Evolutionary conservation across 176 grass and related monocot species (phyloP), one percentile per base, ranked within the genome.

Genomic region (Bonia amplexicaulis): DNA sequence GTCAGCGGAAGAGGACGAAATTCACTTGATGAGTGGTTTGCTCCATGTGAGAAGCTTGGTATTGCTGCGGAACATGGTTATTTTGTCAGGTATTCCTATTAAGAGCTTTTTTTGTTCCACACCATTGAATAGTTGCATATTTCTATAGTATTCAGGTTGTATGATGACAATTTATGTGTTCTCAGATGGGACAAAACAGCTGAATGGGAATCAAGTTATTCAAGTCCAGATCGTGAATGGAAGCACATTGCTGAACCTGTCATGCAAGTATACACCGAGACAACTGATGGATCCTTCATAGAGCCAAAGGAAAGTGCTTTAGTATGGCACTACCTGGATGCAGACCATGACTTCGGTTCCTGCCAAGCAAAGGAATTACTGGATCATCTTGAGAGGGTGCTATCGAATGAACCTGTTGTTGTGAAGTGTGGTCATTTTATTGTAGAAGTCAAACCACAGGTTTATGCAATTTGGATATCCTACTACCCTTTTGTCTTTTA

Each of bases 391-490:
- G 95, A 95, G 73, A 95, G 85, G 71, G 95, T 98, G 67, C 87
- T 98, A 77, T 90, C 92, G 9, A 98, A 98, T 77, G 95, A 95
- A 72, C 95, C 93, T 62, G 95, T 95, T 80, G 89, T 87, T 51
- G 95, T 98, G n/a, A 95, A 91, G 75, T 59, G 87, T 27, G 95
- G 95, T 42, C 95, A 98, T 57, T 90, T 92, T 75, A 98, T 98
- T 57, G 93, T 98, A 5, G 95, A 98, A 93, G 93, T 98, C 23
- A 98, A 98, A 87, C 93, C 87, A 5, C 95, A 95, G 95, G 95
- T 98, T 54, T 44, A 27, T 60, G 33, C 47, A 81, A 60, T 70
- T 80, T n/a, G 1, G 12, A 35, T 40, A 5, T 27, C 19, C 29
- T 17, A 49, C 59, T 51, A 60, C 31, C 31, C 41, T 27, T 86